A percentile compares a stretch with the other conserved stretches of the same genome.
Evolutionary conservation across 192 early-diverging fungal species (phyloP).

Genomic region (Linnemannia schmuckeri): DNA sequence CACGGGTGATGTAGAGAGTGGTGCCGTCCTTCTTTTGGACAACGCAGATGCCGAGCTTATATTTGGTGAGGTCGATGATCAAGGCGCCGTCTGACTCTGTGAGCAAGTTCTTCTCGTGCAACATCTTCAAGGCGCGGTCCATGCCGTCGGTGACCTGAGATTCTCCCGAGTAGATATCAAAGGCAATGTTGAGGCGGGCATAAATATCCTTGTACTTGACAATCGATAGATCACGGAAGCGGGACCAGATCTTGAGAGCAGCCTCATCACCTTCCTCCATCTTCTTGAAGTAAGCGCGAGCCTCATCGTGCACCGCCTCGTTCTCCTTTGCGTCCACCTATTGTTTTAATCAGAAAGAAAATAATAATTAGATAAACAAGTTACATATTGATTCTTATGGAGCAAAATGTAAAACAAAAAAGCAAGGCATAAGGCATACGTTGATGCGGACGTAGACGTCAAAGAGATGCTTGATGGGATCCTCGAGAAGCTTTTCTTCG

Average conservation of each 20-base stretch:
- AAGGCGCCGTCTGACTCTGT: slow-evolving; percentile 86
- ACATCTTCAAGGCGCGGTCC: slow-evolving; percentile 74
- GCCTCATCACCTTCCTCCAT: slow-evolving; percentile 95
- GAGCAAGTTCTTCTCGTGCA: slow-evolving; percentile 80
- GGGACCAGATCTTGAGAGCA: slow-evolving; percentile 86
- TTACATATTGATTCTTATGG: slow-evolving; percentile 5
- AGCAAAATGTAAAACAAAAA: slow-evolving; percentile 56
- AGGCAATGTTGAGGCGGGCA: slow-evolving; percentile 89
- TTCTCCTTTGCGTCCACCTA: slow-evolving; percentile 76
- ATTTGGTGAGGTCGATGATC: slow-evolving; percentile 84
- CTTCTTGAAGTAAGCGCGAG: slow-evolving; percentile 90
- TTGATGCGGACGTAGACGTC: slow-evolving; percentile 95
- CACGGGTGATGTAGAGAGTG: slow-evolving; percentile 94
- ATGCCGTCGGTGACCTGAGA: slow-evolving; percentile 88
- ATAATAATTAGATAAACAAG: not conserved
- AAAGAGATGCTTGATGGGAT: slow-evolving; percentile 93
- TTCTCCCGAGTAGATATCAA: slow-evolving; percentile 97
- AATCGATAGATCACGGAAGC: slow-evolving; percentile 91
- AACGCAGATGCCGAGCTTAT: slow-evolving; percentile 88
- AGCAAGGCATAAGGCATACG: slow-evolving; percentile 62
- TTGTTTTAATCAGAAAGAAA: not conserved
- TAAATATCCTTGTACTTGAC: slow-evolving; percentile 94
- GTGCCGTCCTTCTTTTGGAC: slow-evolving; percentile 94
- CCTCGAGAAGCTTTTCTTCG: slow-evolving; percentile 80
- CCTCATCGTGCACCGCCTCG: slow-evolving; percentile 80